Evolutionary conservation across 306 rosid species (phyloP), one percentile per base, ranked within the genome.

Genomic region (Dalbergia oliveri): DNA sequence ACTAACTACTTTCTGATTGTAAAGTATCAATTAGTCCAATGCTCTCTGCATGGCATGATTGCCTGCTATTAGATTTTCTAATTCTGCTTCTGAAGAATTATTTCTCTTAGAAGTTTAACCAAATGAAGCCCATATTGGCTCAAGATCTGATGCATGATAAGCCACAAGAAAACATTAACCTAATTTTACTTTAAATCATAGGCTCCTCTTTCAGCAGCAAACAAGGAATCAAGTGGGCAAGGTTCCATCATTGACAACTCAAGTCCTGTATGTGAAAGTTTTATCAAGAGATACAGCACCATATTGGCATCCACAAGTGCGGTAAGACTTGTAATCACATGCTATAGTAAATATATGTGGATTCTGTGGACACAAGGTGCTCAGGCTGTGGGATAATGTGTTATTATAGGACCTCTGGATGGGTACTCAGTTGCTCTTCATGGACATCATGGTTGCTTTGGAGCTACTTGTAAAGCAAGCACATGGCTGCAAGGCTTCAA

Each of bases 371-470:
- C 8, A 6, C 50, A 45, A 26, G 80, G 64, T 65, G 76, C 82
- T 84, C 75, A 87, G 78, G 61, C 35, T 63, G 49, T 64, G 66
- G 73, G 73, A 76, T 37, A 6, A 71, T 81, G 19, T 56, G 64
- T 56, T 84, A 53, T 53, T 12, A 13, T 83, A 92, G 97, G 91
- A 90, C 72, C 18, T 76, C 51, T 84, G 85, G 90, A 88, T 87
- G 91, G 97, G 92, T 37, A 92, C 91, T 44, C 71, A 67, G 44
- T 87, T 92, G 84, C 97, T 90, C 58, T 82, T 82, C 72, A 80
- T 72, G 50, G 97, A 92, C 87, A 73, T 92, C 57, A 73, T 10
- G 79, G 76, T 77, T 64, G 87, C 91, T 50, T 5, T 67, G n/a
- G 85, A 87, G 77, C 78, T 92, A 6, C 83, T 90, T 14, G 9